These are phyloP conservation scores for Avena insularis DNA, from an alignment of 176 grass and related monocot genomes.

Conservation along the genomic window DNA sequence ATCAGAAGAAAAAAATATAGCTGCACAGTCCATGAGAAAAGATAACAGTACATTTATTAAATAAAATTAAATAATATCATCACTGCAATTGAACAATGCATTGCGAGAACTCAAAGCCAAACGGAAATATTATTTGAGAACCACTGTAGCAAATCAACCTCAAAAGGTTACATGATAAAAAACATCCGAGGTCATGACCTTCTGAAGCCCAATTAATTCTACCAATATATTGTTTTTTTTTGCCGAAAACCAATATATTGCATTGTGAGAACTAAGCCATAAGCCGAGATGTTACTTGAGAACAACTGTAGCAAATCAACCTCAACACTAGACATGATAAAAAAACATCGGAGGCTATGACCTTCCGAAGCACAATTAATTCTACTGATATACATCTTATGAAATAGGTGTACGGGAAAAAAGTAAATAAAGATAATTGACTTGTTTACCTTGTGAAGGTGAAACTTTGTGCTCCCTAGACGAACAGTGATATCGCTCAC, in stretches of 20 bases:
- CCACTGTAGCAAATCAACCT: neutral
- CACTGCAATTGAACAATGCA: neutral
- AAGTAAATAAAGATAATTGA: constrained; percentile 15
- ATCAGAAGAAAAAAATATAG: constrained; percentile 24
- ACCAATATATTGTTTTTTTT: no score
- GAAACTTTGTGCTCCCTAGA: constrained; percentile 77
- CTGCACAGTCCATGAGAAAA: neutral
- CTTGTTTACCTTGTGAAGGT: constrained; percentile 89
- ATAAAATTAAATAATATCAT: neutral
- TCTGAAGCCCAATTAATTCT: no score
- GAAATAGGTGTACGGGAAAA: neutral
- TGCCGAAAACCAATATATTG: no score
- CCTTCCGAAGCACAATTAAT: constrained; percentile 1
- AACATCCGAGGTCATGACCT: no score
- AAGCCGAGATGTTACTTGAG: neutral
- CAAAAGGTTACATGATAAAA: no score
- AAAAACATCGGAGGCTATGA: neutral
- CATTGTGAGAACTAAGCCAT: neutral
- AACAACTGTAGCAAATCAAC: neutral
- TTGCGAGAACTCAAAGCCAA: neutral
- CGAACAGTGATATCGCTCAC: constrained; percentile 76
- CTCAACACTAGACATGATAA: no score
- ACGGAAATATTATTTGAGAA: neutral
- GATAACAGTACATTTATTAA: neutral
- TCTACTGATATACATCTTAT: neutral